These are phyloP conservation scores for Paramecium sonneborni DNA, from an alignment of 73 alveolate species.

Conservation along the genomic window DNA sequence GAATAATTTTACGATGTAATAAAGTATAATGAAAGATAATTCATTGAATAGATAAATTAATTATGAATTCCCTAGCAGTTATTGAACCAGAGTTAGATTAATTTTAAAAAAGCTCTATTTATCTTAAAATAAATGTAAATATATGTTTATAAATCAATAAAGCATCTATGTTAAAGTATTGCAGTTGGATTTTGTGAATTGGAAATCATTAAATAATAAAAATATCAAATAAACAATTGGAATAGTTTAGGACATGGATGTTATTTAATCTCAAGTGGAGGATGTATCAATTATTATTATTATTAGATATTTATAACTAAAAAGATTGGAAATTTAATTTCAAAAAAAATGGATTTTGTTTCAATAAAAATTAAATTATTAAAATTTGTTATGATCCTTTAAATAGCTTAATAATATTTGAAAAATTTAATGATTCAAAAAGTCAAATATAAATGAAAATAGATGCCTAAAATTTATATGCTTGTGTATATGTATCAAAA, in stretches of 20 bases:
- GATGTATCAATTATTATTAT: neutral
- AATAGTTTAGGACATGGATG: neutral
- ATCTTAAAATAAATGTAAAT: neutral
- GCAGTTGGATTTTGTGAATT: neutral
- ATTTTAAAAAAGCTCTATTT: neutral
- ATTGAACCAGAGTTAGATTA: neutral
- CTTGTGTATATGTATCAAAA: neutral
- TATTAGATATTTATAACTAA: neutral
- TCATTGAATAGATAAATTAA: neutral
- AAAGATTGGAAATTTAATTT: neutral
- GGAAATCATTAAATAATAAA: neutral
- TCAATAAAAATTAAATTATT: neutral
- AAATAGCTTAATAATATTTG: neutral
- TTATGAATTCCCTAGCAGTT: neutral
- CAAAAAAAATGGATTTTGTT: neutral
- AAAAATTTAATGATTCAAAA: neutral
- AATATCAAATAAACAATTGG: neutral
- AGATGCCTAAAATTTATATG: neutral
- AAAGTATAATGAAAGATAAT: neutral
- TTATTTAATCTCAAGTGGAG: neutral
- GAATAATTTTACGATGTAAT: neutral
- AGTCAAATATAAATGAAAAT: neutral
- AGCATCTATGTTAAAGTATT: neutral
- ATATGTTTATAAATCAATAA: neutral
- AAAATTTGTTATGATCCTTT: neutral